Percentiles rank a stretch among this genome's conserved stretches.
phyloP scores from a whole-genome alignment of 208 protist species.

The Leishmania tarentolae region DNA sequence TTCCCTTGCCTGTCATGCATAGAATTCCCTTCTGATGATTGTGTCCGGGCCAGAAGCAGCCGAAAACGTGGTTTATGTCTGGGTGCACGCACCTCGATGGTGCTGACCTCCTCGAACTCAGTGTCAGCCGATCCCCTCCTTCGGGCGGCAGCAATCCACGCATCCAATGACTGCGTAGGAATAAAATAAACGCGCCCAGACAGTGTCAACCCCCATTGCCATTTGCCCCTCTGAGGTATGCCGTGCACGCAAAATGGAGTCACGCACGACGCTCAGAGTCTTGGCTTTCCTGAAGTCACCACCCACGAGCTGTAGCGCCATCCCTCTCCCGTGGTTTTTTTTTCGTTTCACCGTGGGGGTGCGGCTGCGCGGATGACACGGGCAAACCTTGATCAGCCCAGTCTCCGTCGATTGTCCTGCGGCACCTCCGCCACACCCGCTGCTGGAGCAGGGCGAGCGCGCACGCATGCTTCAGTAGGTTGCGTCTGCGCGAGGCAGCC shows the following conservation, averaged over 20 bases:
- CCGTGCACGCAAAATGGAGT: neutral
- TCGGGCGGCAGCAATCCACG: neutral
- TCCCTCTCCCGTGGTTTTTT: neutral
- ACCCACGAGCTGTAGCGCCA: neutral
- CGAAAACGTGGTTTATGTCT: too few species aligned
- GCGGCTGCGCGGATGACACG: neutral
- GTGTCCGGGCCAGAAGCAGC: too few species aligned
- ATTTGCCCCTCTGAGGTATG: neutral
- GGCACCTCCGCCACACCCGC: neutral
- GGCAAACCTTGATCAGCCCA: neutral
- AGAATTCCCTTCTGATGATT: too few species aligned
- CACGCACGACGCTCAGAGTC: neutral
- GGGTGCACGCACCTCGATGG: too few species aligned
- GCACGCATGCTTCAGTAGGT: neutral
- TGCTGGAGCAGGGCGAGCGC: neutral
- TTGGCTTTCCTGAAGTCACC: neutral
- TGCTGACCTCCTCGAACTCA: too few species aligned
- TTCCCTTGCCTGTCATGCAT: too few species aligned
- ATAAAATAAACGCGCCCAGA: neutral
- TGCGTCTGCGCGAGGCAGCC: neutral
- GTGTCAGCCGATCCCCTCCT: neutral
- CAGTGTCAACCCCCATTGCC: neutral
- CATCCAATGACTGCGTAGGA: neutral
- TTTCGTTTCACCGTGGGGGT: neutral
- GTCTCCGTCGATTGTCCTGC: too few species aligned